Evolutionary conservation across 2,329 filamentous ascomycete genomes (phyloP), one percentile per base, ranked within the genome.

Genomic region (Monosporascus ibericus): DNA sequence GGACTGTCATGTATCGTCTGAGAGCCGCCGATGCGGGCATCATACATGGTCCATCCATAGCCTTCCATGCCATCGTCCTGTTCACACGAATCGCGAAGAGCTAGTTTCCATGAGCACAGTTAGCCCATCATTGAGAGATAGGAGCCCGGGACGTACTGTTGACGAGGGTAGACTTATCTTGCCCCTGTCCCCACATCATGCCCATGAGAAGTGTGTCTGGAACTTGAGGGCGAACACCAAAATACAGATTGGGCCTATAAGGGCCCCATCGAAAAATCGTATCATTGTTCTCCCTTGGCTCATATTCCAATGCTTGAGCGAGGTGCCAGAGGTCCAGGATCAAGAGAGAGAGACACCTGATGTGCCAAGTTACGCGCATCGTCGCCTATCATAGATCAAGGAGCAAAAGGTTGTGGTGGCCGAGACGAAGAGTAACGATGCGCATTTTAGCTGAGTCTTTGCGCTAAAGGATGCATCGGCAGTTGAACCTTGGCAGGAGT

Each of bases 221-320:
- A 48, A 91, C 77, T 51, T 90, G 80, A 39, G 91, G 88, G 25
- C 88, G 80, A 25, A 95, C 82, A 2, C 91, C 91, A 74, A 96
- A 96, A 70, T 96, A 96, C 47, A 96, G 71, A 65, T 95, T 95
- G 0, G 91, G 87, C 62, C 89, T 82, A 73, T 96, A 96, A 1
- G 92, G 89, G 1, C 92, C 92, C 92, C 92, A 96, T 74, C 42
- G n/a, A 14, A 22, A 27, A 22, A 9, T 7, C 14, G 20, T 24
- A 9, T 27, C 42, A n/a, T 46, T 15, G 24, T 22, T 15, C 14
- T 22, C 42, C 4, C 22, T 27, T 15, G 24, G 25, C n/a, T 25
- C 42, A 27, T 25, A 14, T 25, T n/a, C 42, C 17, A 15, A 30
- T 25, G 42, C 42, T 18, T 14, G 14, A 15, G 14, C 11, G 18